Evolutionary conservation across 176 grass and related monocot genomes (phyloP).

Genomic region (Luzula sylvatica): DNA sequence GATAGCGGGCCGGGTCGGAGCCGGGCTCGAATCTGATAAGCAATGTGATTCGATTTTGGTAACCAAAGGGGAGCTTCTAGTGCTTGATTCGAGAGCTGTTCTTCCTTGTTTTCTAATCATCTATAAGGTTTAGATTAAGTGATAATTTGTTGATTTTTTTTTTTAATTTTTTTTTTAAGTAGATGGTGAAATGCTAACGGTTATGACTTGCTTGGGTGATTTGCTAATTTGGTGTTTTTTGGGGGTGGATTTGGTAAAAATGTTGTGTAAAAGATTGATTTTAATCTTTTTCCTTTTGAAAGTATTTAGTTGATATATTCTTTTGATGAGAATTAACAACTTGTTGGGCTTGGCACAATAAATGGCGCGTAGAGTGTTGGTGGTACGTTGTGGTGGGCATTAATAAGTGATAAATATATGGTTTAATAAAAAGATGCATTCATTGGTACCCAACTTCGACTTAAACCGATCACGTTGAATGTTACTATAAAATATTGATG

Average conservation of each 20-base stretch:
- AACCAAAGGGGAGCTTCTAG: constrained; percentile 62
- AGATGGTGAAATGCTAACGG: constrained; percentile 12
- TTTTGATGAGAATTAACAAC: no score
- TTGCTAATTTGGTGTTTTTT: not conserved
- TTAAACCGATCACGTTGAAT: no score
- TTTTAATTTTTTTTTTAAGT: constrained; percentile 2
- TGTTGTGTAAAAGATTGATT: not conserved
- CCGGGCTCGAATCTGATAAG: constrained; percentile 3
- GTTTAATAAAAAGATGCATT: no score
- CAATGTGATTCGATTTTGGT: constrained; percentile 53
- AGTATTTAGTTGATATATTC: no score
- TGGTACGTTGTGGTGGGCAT: no score
- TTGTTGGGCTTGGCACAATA: no score
- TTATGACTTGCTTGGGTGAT: constrained; percentile 4
- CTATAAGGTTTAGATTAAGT: constrained; percentile 53
- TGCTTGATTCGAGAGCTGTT: constrained; percentile 67
- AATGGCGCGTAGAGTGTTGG: no score
- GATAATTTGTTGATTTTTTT: constrained; percentile 6
- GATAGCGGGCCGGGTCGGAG: constrained; percentile 51
- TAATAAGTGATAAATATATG: no score
- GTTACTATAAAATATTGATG: no score
- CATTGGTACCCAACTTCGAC: no score
- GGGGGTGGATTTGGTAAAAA: constrained; percentile 18
- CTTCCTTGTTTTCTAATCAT: constrained; percentile 95
- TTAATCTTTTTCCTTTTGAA: no score